Conservation (phyloP, 345 rosid genomes). For the Populus alba region DNA sequence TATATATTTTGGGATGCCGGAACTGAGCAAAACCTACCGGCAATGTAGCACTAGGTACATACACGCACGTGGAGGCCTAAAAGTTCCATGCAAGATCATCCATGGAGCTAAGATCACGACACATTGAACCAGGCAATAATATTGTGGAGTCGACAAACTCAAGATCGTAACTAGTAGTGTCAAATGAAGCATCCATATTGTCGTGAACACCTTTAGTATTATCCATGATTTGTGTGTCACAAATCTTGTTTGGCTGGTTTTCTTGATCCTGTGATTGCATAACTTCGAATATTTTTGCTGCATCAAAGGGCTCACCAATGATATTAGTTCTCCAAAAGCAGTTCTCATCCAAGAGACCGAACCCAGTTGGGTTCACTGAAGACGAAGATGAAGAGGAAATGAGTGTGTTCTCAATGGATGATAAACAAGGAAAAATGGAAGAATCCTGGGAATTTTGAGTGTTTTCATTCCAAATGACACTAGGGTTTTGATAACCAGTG, state of each 20-base stretch:
- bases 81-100: constrained; percentile 51
- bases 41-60: background rate
- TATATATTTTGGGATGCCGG: background rate
- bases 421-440: background rate
- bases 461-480: constrained; percentile 6
- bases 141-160: constrained; percentile 32
- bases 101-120: constrained; percentile 30
- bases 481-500: constrained; percentile 20
- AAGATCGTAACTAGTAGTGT: constrained; percentile 30
- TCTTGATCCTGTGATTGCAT: constrained; percentile 5
- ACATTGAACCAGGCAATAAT: constrained; percentile 26
- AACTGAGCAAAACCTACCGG: background rate
- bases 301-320: constrained; percentile 12
- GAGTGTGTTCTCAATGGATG: constrained; percentile 4
- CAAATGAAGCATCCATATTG: constrained; percentile 28
- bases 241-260: background rate
- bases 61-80: constrained; percentile 12
- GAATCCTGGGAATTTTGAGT: background rate
- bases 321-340: constrained; percentile 16
- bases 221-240: background rate
- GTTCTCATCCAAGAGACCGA: constrained; percentile 19
- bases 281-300: constrained; percentile 8
- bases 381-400: constrained; percentile 19
- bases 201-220: background rate
- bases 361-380: constrained; percentile 10